Conservation (phyloP, 352 stramenopile genomes). For the Pythium chondricola region DNA sequence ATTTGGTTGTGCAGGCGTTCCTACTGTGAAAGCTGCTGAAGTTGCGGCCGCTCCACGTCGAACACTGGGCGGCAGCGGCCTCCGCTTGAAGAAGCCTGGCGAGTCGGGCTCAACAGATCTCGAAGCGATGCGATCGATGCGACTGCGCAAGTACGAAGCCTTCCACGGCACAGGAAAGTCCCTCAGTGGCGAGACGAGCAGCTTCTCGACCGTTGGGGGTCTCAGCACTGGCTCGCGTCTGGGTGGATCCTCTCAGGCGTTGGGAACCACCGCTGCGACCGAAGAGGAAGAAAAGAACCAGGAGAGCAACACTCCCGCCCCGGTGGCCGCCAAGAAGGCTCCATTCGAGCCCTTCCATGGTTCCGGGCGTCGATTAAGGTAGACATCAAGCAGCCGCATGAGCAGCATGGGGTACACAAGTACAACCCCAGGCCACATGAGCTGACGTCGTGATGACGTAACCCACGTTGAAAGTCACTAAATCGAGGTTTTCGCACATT, state of each 20-base stretch:
- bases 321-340: conserved; percentile 20
- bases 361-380: conserved; percentile 36
- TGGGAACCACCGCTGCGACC: conserved; percentile 7
- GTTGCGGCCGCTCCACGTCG: conserved; percentile 29
- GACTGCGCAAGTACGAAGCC: conserved; percentile 74
- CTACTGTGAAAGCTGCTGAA: conserved; percentile 53
- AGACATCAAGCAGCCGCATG: neutral
- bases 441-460: no score
- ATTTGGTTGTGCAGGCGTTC: conserved; percentile 33
- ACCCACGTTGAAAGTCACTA: neutral
- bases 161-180: conserved; percentile 81
- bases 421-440: no score
- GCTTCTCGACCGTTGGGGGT: conserved; percentile 28
- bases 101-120: conserved; percentile 55
- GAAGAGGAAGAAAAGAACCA: conserved; percentile 39
- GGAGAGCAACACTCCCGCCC: conserved; percentile 25
- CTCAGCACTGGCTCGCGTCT: conserved; percentile 6
- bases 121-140: conserved; percentile 55
- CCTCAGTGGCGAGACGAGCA: conserved; percentile 41
- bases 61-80: conserved; percentile 36
- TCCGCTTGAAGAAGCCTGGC: conserved; percentile 68
- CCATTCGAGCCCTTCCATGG: conserved; percentile 60
- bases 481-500: neutral
- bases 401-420: neutral
- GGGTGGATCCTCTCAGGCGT: conserved; percentile 1